These are phyloP conservation scores for Eremochloa ophiuroides DNA, from an alignment of 176 grass and related monocot genomes.

Conservation along the genomic window DNA sequence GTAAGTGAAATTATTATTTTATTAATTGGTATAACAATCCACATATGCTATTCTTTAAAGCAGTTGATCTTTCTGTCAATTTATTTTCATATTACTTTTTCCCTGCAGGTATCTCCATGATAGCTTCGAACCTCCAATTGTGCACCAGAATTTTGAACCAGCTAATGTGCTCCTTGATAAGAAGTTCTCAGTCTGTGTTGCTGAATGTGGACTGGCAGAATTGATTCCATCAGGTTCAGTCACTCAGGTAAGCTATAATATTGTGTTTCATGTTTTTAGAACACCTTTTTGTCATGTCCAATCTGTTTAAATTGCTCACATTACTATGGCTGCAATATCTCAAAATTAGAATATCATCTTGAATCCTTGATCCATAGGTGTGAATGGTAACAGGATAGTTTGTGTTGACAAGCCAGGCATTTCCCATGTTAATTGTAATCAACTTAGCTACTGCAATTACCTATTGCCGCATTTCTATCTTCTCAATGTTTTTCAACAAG, in stretches of 20 bases:
- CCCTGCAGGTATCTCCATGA: conserved; percentile 78
- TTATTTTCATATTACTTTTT: conserved; percentile 28
- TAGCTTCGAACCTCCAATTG: conserved; percentile 50
- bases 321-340: neutral
- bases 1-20: conserved; percentile 50
- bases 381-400: conserved; percentile 6
- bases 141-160: conserved; percentile 85
- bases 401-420: neutral
- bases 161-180: conserved; percentile 75
- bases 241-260: conserved; percentile 60
- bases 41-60: neutral
- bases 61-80: neutral
- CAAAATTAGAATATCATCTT: neutral
- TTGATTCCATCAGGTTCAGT: conserved; percentile 58
- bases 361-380: neutral
- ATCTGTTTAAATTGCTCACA: conserved; percentile 4
- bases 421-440: conserved; percentile 13
- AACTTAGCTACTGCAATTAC: neutral
- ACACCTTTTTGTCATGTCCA: neutral
- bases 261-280: neutral
- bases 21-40: neutral
- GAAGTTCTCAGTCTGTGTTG: conserved; percentile 58
- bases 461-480: conserved; percentile 7
- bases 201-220: conserved; percentile 72
- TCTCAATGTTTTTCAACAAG: neutral